These are phyloP conservation scores for Trichoderma oligosporum DNA, from an alignment of 2,329 filamentous ascomycete genomes.

Conservation along the genomic window DNA sequence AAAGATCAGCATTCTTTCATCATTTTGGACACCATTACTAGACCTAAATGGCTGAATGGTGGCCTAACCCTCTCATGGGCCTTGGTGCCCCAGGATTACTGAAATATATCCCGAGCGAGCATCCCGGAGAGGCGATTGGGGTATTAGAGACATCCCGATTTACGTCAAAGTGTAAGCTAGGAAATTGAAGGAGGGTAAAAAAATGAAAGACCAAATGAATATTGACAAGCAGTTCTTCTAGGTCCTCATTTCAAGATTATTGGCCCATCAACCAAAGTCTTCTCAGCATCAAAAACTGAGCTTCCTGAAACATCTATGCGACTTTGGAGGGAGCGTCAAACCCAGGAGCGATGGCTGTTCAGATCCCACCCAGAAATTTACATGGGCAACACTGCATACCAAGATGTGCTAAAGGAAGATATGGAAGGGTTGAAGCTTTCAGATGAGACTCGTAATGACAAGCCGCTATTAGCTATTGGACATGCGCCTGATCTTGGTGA, in stretches of 20 bases:
- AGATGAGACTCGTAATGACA: constrained; percentile 26
- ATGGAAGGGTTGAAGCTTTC: constrained; percentile 30
- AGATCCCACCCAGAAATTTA: constrained; percentile 50
- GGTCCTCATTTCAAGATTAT: constrained; percentile 33
- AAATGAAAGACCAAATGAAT: background rate
- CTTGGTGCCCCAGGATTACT: constrained; percentile 35
- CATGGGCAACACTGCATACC: constrained; percentile 35
- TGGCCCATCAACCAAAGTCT: constrained; percentile 34
- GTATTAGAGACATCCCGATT: constrained; percentile 32
- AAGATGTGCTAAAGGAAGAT: constrained; percentile 37
- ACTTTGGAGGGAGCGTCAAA: constrained; percentile 31
- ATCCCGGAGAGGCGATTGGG: constrained; percentile 27
- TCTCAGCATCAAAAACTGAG: constrained; percentile 31
- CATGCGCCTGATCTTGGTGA: constrained; percentile 45
- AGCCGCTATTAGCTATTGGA: constrained; percentile 52
- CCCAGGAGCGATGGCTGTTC: constrained; percentile 49
- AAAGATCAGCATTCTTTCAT: constrained; percentile 25
- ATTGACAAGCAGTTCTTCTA: constrained; percentile 18
- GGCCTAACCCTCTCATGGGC: constrained; percentile 31
- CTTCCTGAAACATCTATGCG: constrained; percentile 26
- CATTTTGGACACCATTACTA: constrained; percentile 31
- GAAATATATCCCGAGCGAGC: constrained; percentile 30
- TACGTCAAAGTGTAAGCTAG: constrained; percentile 24
- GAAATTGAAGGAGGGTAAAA: background rate
- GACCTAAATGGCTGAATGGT: constrained; percentile 38